Conservation (phyloP, 257 asterid species). For the Solanum sparsipilum region DNA sequence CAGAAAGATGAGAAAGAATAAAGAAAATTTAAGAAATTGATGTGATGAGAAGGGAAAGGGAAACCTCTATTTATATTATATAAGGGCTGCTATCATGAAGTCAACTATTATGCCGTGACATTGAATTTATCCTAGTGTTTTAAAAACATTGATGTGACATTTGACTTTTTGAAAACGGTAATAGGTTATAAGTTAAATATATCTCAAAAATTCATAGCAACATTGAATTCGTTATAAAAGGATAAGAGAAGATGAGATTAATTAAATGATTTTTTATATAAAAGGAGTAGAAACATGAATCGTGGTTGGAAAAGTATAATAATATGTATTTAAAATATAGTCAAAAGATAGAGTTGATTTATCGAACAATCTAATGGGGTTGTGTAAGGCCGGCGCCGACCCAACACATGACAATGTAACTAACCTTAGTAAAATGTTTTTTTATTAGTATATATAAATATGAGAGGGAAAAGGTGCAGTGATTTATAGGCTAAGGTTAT, state of each 20-base stretch:
- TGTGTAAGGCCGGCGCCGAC: conserved; percentile 8
- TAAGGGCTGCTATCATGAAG: neutral
- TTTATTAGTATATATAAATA: neutral
- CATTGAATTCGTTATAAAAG: neutral
- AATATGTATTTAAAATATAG: neutral
- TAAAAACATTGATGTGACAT: neutral
- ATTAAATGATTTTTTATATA: neutral
- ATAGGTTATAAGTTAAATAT: no score
- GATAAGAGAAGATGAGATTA: neutral
- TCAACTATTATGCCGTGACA: neutral
- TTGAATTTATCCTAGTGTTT: neutral
- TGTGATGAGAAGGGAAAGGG: neutral
- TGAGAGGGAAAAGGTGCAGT: neutral
- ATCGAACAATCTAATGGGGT: neutral
- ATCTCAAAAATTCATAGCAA: no score
- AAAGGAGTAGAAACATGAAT: neutral
- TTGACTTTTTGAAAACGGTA: neutral
- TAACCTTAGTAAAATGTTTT: neutral
- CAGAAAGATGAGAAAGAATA: neutral
- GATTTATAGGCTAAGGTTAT: neutral
- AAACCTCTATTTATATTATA: neutral
- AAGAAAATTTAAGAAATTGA: neutral
- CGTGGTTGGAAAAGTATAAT: neutral
- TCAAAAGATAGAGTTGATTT: neutral
- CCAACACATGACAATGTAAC: neutral